A percentile compares a stretch with the other conserved stretches of the same genome.
Conservation (phyloP, 495 filamentous ascomycete genomes). For the Aspergillus campestris region DNA sequence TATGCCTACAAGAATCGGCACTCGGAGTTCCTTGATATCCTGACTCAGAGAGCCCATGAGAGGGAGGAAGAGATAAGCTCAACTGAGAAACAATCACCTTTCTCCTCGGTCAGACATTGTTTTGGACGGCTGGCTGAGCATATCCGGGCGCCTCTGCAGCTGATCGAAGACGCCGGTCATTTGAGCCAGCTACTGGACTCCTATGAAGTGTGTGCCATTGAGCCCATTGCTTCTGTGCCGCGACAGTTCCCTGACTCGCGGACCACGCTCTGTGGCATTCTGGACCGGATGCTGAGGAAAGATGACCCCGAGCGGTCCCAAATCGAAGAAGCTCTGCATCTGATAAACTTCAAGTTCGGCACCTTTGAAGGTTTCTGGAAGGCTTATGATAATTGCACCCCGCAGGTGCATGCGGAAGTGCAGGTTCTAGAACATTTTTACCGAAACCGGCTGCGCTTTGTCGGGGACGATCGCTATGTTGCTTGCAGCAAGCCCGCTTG, state of each 20-base stretch:
- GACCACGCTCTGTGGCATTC: constrained; percentile 8
- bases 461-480: constrained; percentile 14
- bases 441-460: constrained; percentile 10
- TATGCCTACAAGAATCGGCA: background rate
- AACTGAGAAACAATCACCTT: background rate
- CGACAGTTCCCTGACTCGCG: constrained; percentile 1
- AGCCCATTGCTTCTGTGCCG: background rate
- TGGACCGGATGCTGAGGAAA: constrained; percentile 7
- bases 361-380: constrained; percentile 3
- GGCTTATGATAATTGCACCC: constrained; percentile 6
- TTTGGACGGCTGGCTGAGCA: constrained; percentile 1
- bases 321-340: constrained; percentile 3
- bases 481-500: constrained; percentile 24
- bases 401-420: constrained; percentile 17
- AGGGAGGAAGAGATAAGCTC: background rate
- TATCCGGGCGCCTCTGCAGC: constrained; percentile 2
- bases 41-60: background rate
- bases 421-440: constrained; percentile 16
- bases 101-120: background rate
- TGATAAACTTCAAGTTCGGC: background rate
- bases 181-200: constrained; percentile 1
- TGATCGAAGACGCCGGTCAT: constrained; percentile 2
- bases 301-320: background rate
- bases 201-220: constrained; percentile 1
- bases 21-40: background rate